These are phyloP conservation scores for Mrakia blollopis DNA, from an alignment of 768 basidiomycete genomes.

Conservation along the genomic window DNA sequence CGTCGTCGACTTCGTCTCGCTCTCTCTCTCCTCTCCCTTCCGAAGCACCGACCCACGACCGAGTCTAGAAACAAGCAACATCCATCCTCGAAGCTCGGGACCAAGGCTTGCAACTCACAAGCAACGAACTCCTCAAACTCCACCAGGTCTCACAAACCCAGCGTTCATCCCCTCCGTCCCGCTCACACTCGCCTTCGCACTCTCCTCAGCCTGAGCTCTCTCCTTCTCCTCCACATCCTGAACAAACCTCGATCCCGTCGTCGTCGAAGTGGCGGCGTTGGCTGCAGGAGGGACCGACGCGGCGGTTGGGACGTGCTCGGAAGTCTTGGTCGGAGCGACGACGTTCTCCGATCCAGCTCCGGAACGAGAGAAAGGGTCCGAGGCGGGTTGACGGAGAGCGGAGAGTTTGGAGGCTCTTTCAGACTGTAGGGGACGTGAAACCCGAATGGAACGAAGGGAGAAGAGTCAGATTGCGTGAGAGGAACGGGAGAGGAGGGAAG, in stretches of 20 bases:
- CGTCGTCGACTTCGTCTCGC: too few species aligned
- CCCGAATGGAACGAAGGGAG: neutral
- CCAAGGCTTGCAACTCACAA: neutral
- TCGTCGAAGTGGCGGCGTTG: neutral
- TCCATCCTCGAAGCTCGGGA: too few species aligned
- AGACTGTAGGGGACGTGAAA: neutral
- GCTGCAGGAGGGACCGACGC: neutral
- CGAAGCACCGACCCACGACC: too few species aligned
- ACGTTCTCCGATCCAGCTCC: neutral
- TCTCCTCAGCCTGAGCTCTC: neutral
- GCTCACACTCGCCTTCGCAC: neutral
- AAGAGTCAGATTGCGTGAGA: neutral
- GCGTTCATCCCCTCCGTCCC: neutral
- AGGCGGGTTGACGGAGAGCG: neutral
- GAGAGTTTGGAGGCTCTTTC: neutral
- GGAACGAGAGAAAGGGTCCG: neutral
- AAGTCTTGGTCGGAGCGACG: neutral
- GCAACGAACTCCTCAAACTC: neutral
- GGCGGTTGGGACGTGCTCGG: neutral
- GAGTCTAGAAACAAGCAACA: neutral
- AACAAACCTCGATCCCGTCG: too few species aligned
- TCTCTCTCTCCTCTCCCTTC: too few species aligned
- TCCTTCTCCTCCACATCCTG: neutral
- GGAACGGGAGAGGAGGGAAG: neutral
- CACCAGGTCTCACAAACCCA: neutral